Evolutionary conservation across 495 filamentous ascomycete genomes (phyloP).

Genomic region (Staphylotrichum tortipilum): DNA sequence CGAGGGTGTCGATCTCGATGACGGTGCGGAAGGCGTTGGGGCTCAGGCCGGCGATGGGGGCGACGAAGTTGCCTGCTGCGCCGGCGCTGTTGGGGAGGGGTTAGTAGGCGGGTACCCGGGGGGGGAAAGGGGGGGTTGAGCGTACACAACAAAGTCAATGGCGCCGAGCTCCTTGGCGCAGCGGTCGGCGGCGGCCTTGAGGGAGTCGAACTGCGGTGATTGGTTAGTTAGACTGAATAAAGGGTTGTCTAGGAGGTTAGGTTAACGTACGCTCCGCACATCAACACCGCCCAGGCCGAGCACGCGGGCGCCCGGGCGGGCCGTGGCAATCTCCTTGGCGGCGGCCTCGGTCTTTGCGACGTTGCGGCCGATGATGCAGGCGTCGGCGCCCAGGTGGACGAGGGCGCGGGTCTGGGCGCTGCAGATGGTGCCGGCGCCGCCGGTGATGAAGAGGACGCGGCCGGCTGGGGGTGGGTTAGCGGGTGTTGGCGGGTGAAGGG

Average conservation of each 20-base stretch:
- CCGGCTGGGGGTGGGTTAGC: constrained; percentile 43
- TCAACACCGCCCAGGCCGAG: constrained; percentile 79
- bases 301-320: constrained; percentile 68
- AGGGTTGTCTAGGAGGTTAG: background rate
- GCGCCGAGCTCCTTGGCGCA: constrained; percentile 74
- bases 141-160: constrained; percentile 89
- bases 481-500: background rate
- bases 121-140: background rate
- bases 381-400: constrained; percentile 84
- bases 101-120: constrained; percentile 4
- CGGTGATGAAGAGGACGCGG: constrained; percentile 93
- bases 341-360: constrained; percentile 76
- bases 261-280: constrained; percentile 50
- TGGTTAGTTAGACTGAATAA: background rate
- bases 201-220: constrained; percentile 42
- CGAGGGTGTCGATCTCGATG: constrained; percentile 91
- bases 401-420: constrained; percentile 86
- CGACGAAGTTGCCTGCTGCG: constrained; percentile 93
- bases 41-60: constrained; percentile 70
- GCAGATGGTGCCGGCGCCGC: constrained; percentile 88
- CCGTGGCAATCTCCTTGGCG: constrained; percentile 72
- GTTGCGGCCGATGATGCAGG: constrained; percentile 86
- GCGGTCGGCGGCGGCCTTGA: constrained; percentile 64
- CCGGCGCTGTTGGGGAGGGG: constrained; percentile 57
- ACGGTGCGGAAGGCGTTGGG: constrained; percentile 91